phyloP scores from a whole-genome alignment of 1,139 yeast genomes.

The Groenewaldozyma sp. region DNA sequence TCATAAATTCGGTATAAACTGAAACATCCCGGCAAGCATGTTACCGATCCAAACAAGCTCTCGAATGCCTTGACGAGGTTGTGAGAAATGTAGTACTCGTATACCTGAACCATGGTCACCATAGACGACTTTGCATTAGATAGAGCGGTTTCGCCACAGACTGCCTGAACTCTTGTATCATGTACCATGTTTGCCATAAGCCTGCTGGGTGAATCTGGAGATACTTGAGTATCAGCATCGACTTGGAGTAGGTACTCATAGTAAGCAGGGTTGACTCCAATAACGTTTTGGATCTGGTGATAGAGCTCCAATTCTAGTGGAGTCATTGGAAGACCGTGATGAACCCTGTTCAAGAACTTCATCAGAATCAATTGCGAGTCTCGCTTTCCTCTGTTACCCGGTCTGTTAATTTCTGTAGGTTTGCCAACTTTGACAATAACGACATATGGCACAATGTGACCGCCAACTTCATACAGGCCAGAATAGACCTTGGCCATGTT shows the following conservation, averaged over 20 bases:
- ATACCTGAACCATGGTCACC: slow-evolving; percentile 37
- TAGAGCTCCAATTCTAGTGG: slow-evolving; percentile 36
- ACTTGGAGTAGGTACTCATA: slow-evolving; percentile 36
- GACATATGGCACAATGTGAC: slow-evolving; percentile 37
- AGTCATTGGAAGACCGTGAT: slow-evolving; percentile 34
- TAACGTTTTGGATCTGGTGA: slow-evolving; percentile 35
- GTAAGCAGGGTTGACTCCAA: slow-evolving; percentile 36
- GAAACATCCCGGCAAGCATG: slow-evolving; percentile 38
- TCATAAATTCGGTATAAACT: slow-evolving; percentile 32
- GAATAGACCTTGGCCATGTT: slow-evolving; percentile 35
- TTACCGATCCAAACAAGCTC: slow-evolving; percentile 34
- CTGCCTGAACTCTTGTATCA: slow-evolving; percentile 32
- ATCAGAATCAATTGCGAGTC: slow-evolving; percentile 35
- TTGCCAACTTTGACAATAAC: slow-evolving; percentile 37
- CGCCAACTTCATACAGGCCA: slow-evolving; percentile 35
- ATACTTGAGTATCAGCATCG: slow-evolving; percentile 37
- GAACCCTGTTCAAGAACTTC: slow-evolving; percentile 36
- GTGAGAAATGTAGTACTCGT: slow-evolving; percentile 37
- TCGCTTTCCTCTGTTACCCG: slow-evolving; percentile 38
- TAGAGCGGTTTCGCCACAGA: slow-evolving; percentile 36
- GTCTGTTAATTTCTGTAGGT: slow-evolving; percentile 33
- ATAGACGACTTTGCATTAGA: slow-evolving; percentile 33
- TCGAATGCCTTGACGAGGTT: slow-evolving; percentile 36
- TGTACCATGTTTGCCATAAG: slow-evolving; percentile 31
- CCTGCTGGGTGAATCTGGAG: slow-evolving; percentile 30